Evolutionary conservation across 495 filamentous ascomycete species (phyloP), one percentile per base, ranked within the genome.

Genomic region (Aspergillus olivimuriae): DNA sequence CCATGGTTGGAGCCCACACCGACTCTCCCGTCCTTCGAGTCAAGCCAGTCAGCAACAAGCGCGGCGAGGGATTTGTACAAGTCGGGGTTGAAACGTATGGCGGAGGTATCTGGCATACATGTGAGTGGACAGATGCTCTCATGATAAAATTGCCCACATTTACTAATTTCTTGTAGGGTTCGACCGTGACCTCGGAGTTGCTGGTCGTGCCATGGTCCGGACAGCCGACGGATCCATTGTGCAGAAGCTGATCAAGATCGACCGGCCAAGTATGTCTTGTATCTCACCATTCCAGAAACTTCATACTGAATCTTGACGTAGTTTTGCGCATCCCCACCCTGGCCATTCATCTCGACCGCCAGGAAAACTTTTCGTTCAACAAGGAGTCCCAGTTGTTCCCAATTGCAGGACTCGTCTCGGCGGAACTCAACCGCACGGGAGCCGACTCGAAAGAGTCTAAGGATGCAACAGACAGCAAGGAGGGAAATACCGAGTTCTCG

Each of bases 41-140:
- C 52, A 99, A 99, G 69, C 92, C 92, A 3, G 80, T 92, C 23
- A 94, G 88, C 66, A 94, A 89, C 70, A 92, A 90, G 66, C 72
- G 78, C 44, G 75, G 68, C 26, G 86, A 86, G 48, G 89, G 91
- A n/a, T 99, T 89, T 66, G 58, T 96, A 36, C 92, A 99, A 65
- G 85, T 97, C 33, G 92, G 89, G 38, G 89, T 95, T 36, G 92
- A 99, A 70, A 90, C 87, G 9, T 99, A 99, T 58, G 92, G 94
- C 47, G 89, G 89, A 30, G 94, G 92, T 23, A 62, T 81, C 40
- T 81, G 77, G 77, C 77, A 81, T 60, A 80, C 77, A 41, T 81
- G 77, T 79, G 33, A 43, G 59, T 51, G 28, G 19, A 15, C 11
- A 4, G 11, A 6, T 43, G 31, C 21, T n/a, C 31, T 21, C 7